A percentile compares a stretch with the other conserved stretches of the same genome.
phyloP scores from a whole-genome alignment of 2,329 filamentous ascomycete species.

The Chrysoporthe cubensis region DNA sequence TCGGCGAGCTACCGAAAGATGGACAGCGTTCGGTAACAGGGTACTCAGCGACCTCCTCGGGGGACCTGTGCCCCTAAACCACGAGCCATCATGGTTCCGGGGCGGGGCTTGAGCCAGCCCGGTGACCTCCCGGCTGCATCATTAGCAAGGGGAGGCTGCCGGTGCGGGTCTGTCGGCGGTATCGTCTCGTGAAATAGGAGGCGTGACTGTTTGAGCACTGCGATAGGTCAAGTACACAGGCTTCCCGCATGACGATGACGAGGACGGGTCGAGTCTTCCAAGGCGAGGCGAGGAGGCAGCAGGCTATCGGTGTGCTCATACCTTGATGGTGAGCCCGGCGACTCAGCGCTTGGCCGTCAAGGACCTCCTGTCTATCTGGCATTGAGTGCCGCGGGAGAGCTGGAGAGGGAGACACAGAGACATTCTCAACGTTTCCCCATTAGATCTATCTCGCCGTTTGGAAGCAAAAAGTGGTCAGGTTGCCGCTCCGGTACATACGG shows the following conservation, averaged over 20 bases:
- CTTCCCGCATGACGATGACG: background rate
- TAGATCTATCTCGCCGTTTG: background rate
- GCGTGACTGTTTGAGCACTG: background rate
- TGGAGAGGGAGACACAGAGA: background rate
- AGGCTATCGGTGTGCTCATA: background rate
- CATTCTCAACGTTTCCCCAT: background rate
- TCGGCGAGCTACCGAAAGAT: too few species aligned
- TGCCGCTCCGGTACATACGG: background rate
- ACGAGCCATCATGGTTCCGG: background rate
- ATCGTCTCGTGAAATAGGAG: background rate
- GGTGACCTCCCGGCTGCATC: background rate
- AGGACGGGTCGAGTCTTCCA: background rate
- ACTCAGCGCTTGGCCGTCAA: background rate
- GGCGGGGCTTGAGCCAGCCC: background rate
- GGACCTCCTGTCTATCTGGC: too few species aligned
- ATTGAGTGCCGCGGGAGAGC: background rate
- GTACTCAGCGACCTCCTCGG: background rate
- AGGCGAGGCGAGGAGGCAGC: background rate
- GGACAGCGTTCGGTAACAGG: background rate
- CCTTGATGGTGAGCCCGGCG: background rate
- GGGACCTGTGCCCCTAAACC: background rate
- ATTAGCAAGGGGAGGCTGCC: background rate
- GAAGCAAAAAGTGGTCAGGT: background rate
- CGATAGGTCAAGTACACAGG: background rate
- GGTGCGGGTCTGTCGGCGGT: background rate